Evolutionary conservation across 768 basidiomycete genomes (phyloP).

Genomic region (Thelephora ganbajun): DNA sequence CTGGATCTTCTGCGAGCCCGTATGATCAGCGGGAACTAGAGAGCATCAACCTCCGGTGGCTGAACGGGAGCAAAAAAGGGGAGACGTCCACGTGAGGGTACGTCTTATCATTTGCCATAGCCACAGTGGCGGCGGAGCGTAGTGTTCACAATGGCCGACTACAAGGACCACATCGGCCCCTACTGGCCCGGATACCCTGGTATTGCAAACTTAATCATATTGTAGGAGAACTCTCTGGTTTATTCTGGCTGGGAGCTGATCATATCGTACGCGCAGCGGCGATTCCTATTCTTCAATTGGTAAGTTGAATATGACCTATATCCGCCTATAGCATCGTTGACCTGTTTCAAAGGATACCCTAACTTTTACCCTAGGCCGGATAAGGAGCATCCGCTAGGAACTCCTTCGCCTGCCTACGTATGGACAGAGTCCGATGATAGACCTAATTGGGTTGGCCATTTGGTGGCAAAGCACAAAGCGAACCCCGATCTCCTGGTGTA

Average conservation of each 20-base stretch:
- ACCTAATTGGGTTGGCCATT: slow-evolving; percentile 52
- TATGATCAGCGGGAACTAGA: too few species aligned
- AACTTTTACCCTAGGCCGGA: slow-evolving; percentile 17
- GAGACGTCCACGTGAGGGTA: too few species aligned
- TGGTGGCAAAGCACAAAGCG: slow-evolving; percentile 25
- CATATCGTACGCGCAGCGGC: slow-evolving; percentile 26
- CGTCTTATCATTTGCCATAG: too few species aligned
- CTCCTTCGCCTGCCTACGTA: slow-evolving; percentile 33
- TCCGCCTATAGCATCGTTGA: too few species aligned
- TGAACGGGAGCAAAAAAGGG: too few species aligned
- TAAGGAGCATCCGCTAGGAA: slow-evolving; percentile 31
- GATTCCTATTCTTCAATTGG: slow-evolving; percentile 40
- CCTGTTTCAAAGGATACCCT: not conserved
- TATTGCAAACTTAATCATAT: slow-evolving; percentile 33
- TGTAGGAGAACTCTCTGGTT: slow-evolving; percentile 24
- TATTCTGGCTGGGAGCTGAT: not conserved
- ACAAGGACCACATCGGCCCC: not conserved
- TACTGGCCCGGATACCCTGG: slow-evolving; percentile 30
- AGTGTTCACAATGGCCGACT: not conserved
- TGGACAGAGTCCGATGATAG: slow-evolving; percentile 27
- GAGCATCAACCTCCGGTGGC: too few species aligned
- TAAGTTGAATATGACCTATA: too few species aligned
- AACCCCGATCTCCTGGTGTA: slow-evolving; percentile 32
- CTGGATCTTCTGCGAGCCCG: too few species aligned
- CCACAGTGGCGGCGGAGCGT: too few species aligned